Base-by-base conservation (phyloP, 2,329 filamentous ascomycete species). In the Alternaria sp. region DNA sequence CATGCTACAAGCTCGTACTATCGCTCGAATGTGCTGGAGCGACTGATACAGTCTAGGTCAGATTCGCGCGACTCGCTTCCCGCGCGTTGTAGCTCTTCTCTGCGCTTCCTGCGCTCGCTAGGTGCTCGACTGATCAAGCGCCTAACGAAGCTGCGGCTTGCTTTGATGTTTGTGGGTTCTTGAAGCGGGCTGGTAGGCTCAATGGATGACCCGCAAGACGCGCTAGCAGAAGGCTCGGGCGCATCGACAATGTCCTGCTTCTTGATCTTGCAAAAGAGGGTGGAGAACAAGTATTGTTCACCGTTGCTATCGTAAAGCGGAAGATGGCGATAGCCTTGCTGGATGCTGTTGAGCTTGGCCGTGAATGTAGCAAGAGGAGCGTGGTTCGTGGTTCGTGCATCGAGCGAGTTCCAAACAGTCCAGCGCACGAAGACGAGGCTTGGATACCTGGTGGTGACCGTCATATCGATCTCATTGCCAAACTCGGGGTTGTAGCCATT, bases 401-500 rank as follows among this genome's bases (percentile, higher is more conserved):
- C 91, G 58, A 87, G 83, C 1, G 93, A 93, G 67, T 95, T 90
- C 84, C 91, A 94, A 54, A 98, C 92, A 24, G 90, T 93, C 86
- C 92, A 97, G 44, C 93, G 90, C 51, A 99, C 88, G 77, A 98
- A 98, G 57, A 98, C 90, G 29, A 99, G 83, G 69, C 95, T 92
- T 0, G 94, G 93, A 73, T 94, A 93, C 73, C 96, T 96, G n/a
- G 95, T 98, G 46, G 92, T 92, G 24, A 97, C 83, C 55, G 88
- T 89, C 77, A 97, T 90, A 61, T 87, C 86, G 79, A 94, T 91
- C 57, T 86, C 85, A 67, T 92, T 88, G 68, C 93, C 87, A 78
- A 96, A 99, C 54, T 89, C 83, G 1, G 95, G 95, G 75, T 97
- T 96, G 80, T 96, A 98, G 24, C 93, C 94, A 74, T 99, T 98